Base-by-base conservation (phyloP, 805 yeast genomes). In the Saccharomycopsis guyanensis region DNA sequence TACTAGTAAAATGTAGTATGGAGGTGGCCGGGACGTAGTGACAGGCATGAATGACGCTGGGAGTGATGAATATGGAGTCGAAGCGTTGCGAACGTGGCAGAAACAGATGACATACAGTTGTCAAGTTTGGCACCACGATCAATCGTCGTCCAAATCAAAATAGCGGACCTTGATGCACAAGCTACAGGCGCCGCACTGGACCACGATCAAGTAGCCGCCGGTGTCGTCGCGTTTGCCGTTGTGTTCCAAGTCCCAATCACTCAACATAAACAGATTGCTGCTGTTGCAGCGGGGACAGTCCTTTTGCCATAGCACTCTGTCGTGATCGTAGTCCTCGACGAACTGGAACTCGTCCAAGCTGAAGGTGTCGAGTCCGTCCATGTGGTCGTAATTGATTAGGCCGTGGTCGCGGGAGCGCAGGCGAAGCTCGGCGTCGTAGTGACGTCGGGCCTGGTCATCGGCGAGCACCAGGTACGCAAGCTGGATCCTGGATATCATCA, bases 171-270 rank as follows among this genome's bases (percentile, higher is more conserved):
- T 77, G 22, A 91, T 63, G 96, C 96, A 91, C 25, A 88, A 59
- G 59, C 95, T 85, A 61, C 97, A 91, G 27, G 84, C 79, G 10
- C 66, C 59, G 59, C 97, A 91, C 57, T 89, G 96, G 0, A 86
- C 77, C 19, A 86, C 69, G 1, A 89, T 71, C 52, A 82, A 83
- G 53, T 69, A 81, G 0, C 80, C 73, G 13, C 77, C 80, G 31
- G 69, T 72, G 0, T 69, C 70, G 32, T 66, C 64, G 2, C 59
- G 53, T 0, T 73, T 69, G 0, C 78, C 82, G 45, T 69, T 70
- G 3, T 70, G 66, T 15, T 65, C 78, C 46, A 91, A 66, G 45
- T 82, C 84, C 1, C 63, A 57, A 52, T 87, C 96, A 1, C 66
- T 67, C 1, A 91, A 59, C 13, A 58, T 57, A 47, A 86, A 83